Conservation (phyloP, 768 basidiomycete genomes). For the Rhodotorula toruloides region DNA sequence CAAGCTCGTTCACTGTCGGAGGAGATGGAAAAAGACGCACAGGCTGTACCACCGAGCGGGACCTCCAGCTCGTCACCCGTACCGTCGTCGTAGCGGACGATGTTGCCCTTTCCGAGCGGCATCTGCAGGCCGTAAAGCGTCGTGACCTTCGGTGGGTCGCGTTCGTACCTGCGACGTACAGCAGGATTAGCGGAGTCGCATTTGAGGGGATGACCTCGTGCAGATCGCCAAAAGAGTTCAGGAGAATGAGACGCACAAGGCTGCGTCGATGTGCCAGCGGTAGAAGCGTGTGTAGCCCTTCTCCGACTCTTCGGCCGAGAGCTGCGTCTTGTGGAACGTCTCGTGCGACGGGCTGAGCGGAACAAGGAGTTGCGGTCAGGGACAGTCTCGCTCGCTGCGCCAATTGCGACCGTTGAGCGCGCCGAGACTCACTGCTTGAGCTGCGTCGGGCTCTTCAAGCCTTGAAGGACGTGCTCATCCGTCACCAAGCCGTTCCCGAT, state of each 20-base stretch:
- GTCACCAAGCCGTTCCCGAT: conserved; percentile 69
- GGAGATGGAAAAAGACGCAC: conserved; percentile 50
- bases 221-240: conserved; percentile 48
- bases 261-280: conserved; percentile 72
- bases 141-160: conserved; percentile 64
- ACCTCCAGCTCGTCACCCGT: conserved; percentile 76
- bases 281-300: conserved; percentile 63
- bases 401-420: too few relatives aligned
- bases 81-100: conserved; percentile 55
- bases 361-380: background rate
- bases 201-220: background rate
- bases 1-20: too few relatives aligned
- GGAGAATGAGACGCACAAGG: conserved; percentile 54
- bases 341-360: conserved; percentile 59
- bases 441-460: conserved; percentile 50
- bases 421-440: conserved; percentile 69
- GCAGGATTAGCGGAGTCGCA: background rate
- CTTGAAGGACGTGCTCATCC: conserved; percentile 33
- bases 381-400: too few relatives aligned
- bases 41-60: conserved; percentile 80
- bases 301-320: conserved; percentile 68
- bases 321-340: conserved; percentile 75
- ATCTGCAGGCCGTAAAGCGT: conserved; percentile 74
- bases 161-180: conserved; percentile 42
- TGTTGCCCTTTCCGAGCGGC: conserved; percentile 61